These are phyloP conservation scores for Penicillium subrubescens DNA, from an alignment of 495 filamentous ascomycete species.

Conservation along the genomic window DNA sequence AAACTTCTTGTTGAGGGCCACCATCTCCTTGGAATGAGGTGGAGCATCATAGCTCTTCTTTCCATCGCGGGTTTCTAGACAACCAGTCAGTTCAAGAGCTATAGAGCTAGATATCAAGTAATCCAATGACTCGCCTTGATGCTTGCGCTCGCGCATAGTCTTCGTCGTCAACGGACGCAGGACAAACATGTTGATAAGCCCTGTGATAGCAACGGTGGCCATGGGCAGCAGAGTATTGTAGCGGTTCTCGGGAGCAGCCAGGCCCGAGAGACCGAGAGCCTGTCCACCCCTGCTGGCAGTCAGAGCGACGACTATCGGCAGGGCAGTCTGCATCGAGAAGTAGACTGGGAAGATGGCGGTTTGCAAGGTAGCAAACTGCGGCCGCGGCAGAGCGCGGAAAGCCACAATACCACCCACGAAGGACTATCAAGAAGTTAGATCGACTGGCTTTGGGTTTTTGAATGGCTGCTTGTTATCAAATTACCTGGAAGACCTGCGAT, in stretches of 20 bases:
- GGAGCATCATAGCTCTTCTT: conserved; percentile 77
- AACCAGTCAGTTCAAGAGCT: not conserved
- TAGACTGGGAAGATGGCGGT: conserved; percentile 80
- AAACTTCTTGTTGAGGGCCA: conserved; percentile 78
- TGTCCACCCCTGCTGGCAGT: conserved; percentile 67
- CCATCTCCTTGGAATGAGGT: conserved; percentile 81
- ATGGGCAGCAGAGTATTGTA: conserved; percentile 66
- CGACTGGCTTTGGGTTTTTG: not conserved
- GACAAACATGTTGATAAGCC: conserved; percentile 64
- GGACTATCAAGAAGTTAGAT: conserved; percentile 48
- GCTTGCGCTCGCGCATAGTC: conserved; percentile 71
- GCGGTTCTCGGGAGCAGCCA: conserved; percentile 56
- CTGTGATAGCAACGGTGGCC: conserved; percentile 61
- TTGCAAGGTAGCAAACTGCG: conserved; percentile 81
- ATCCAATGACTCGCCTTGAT: conserved; percentile 61
- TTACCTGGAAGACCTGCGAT: conserved; percentile 76
- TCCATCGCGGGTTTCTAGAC: conserved; percentile 71
- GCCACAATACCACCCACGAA: conserved; percentile 78
- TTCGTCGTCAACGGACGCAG: conserved; percentile 72
- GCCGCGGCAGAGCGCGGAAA: conserved; percentile 71
- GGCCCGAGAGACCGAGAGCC: conserved; percentile 52
- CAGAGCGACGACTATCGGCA: conserved; percentile 72
- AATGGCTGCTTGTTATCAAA: not conserved
- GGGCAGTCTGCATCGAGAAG: conserved; percentile 76
- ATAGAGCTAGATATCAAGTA: not conserved